These are phyloP conservation scores for Boletus sp. DNA, from an alignment of 768 basidiomycete genomes.

Conservation along the genomic window DNA sequence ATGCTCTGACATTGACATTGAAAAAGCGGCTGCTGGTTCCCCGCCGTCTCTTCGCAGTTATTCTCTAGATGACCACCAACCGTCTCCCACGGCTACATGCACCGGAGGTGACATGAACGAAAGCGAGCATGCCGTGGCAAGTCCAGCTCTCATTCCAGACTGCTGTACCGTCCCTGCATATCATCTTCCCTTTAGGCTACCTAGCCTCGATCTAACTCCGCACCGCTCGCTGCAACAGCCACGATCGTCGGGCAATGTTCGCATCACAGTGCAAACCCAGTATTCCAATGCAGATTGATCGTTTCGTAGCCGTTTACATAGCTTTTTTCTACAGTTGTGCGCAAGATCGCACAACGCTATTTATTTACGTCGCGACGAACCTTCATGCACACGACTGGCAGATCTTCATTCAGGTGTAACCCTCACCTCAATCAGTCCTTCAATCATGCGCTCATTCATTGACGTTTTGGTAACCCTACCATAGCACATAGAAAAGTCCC, in stretches of 20 bases:
- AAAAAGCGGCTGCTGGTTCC: conserved; percentile 11
- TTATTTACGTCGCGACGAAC: conserved; percentile 10
- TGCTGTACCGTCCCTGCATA: conserved; percentile 3
- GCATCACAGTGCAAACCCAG: conserved; percentile 17
- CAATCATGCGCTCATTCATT: neutral
- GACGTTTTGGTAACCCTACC: conserved; percentile 3
- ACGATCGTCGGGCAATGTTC: conserved; percentile 5
- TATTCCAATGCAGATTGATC: conserved; percentile 4
- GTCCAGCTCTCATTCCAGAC: neutral
- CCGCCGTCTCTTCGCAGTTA: conserved; percentile 15
- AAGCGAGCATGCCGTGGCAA: neutral
- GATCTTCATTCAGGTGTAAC: neutral
- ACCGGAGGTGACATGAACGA: conserved; percentile 1
- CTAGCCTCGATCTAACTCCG: conserved; percentile 4
- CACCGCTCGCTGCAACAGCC: neutral
- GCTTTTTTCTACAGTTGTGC: neutral
- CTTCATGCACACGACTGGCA: conserved; percentile 5
- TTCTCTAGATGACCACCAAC: conserved; percentile 2
- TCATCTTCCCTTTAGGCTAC: conserved; percentile 18
- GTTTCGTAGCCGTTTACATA: neutral
- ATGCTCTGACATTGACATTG: conserved; percentile 13
- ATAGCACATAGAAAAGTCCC: neutral
- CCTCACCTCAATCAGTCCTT: neutral
- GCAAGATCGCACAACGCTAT: conserved; percentile 14
- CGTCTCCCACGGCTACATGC: conserved; percentile 3